Conservation (phyloP, 768 basidiomycete genomes). For the Kwoniella dejecticola region DNA sequence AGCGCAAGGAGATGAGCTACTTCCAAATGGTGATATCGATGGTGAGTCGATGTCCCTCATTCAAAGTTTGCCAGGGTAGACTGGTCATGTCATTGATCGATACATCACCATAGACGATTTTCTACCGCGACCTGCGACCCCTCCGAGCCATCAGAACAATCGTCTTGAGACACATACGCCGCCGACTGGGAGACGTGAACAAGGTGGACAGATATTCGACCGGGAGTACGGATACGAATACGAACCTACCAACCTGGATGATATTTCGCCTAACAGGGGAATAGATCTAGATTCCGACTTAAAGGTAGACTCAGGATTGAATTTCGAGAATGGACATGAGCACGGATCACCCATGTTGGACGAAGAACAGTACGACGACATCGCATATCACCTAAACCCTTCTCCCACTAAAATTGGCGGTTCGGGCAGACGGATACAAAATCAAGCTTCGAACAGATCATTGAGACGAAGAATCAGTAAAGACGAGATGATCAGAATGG, state of each 20-base stretch:
- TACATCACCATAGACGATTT: background rate
- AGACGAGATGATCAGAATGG: background rate
- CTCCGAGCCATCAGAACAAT: no score
- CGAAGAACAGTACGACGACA: background rate
- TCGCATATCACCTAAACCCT: background rate
- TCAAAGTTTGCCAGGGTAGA: no score
- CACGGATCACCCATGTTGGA: background rate
- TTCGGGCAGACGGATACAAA: background rate
- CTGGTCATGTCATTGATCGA: no score
- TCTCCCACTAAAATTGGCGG: background rate
- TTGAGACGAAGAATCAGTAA: background rate
- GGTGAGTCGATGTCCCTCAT: no score
- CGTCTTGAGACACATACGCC: no score
- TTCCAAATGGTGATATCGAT: background rate
- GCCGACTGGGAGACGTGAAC: no score
- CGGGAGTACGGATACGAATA: no score
- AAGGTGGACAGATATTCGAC: no score
- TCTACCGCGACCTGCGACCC: background rate
- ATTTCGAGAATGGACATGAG: background rate
- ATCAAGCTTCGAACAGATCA: background rate
- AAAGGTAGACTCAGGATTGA: background rate
- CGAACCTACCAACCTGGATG: background rate
- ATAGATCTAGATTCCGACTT: background rate
- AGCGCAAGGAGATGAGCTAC: background rate
- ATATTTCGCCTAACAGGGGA: conserved; percentile 1